Evolutionary conservation across 2,329 filamentous ascomycete genomes (phyloP).

Genomic region (Aaosphaeria arxii): DNA sequence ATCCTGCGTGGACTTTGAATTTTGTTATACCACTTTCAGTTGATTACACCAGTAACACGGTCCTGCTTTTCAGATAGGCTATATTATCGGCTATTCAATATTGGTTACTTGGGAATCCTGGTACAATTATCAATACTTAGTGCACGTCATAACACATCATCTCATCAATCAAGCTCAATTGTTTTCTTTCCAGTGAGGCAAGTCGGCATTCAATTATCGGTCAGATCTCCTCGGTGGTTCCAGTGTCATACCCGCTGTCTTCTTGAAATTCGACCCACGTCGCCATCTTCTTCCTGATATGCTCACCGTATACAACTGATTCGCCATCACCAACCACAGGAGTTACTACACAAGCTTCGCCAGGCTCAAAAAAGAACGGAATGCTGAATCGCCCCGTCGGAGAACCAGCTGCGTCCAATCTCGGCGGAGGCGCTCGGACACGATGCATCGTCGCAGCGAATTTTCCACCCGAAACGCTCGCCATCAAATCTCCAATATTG

Average conservation of each 20-base stretch:
- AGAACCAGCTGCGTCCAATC: constrained; percentile 5
- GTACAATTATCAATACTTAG: too few species aligned
- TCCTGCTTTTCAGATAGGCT: too few species aligned
- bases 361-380: constrained; percentile 50
- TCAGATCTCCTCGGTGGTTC: constrained; percentile 5
- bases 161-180: too few species aligned
- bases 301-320: constrained; percentile 40
- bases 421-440: constrained; percentile 25
- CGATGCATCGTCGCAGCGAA: constrained; percentile 48
- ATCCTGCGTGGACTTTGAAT: too few species aligned
- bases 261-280: constrained; percentile 46
- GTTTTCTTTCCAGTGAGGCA: too few species aligned
- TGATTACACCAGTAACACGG: too few species aligned
- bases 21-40: too few species aligned
- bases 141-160: too few species aligned
- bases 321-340: constrained; percentile 32
- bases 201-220: neutral
- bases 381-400: constrained; percentile 39
- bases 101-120: too few species aligned
- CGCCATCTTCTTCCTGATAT: constrained; percentile 44
- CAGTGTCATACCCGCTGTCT: constrained; percentile 15
- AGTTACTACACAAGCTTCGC: constrained; percentile 39
- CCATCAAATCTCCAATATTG: constrained; percentile 47
- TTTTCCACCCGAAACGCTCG: constrained; percentile 38
- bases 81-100: too few species aligned